Evolutionary conservation across 2,329 filamentous ascomycete genomes (phyloP), one percentile per base, ranked within the genome.

Genomic region (Colletotrichum aenigma): DNA sequence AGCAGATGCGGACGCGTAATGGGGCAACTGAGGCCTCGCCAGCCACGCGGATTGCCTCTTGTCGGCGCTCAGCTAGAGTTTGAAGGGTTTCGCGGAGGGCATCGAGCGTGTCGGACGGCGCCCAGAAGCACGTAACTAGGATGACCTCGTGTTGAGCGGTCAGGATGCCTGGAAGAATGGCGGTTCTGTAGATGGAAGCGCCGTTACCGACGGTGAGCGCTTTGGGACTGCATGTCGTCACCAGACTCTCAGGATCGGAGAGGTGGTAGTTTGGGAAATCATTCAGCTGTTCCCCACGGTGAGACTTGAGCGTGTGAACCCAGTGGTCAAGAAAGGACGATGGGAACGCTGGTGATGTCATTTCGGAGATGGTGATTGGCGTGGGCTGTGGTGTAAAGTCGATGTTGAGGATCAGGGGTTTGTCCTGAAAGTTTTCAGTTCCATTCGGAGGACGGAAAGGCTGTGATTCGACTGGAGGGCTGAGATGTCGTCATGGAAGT

Each of bases 101-200:
- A 6, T 89, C 85, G 21, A 93, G 86, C 0, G 92, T 93, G 2
- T 88, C 83, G 0, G 94, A 96, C 0, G 87, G 86, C 0, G 94
- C 92, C 94, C 94, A 96, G 84, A 96, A 97, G 83, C 95, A 96
- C 10, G 95, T 96, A 8, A 96, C 93, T 56, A 97, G 88, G 74
- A 96, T 91, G 32, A 96, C 86, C 79, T 95, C 94, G 64, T 88
- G 84, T 43, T 89, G 86, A 4, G 94, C 92, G 1, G 85, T 81
- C 6, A 90, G 84, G 5, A 96, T 88, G 10, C 92, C 90, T 3
- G 93, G 91, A 1, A 93, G 84, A 8, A 95, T 86, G 5, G 86
- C 84, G 52, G 86, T 84, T 0, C 87, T 87, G 79, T 89, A 92
- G 34, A 93, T 88, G 6, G 88, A 89, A 21, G 88, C 85, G 7